Evolutionary conservation across 257 asterid genomes (phyloP).

Genomic region (Apocynum venetum): DNA sequence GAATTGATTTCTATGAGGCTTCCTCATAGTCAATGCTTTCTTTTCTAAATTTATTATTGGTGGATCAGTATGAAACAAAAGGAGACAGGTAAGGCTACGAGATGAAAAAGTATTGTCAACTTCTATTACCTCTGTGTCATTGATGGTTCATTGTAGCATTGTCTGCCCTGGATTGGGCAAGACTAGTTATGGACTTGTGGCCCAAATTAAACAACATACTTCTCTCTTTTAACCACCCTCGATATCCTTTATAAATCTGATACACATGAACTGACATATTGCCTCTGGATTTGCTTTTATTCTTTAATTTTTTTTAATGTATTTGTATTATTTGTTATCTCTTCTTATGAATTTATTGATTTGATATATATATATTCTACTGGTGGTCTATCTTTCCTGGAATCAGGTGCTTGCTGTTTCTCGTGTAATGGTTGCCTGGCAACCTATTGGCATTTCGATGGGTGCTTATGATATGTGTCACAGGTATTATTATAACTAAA

Average conservation of each 20-base stretch:
- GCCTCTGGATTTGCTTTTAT: not conserved
- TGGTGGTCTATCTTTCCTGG: conserved; percentile 18
- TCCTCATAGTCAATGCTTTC: not conserved
- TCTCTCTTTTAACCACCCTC: not conserved
- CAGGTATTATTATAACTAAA: conserved; percentile 45
- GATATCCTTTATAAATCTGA: not conserved
- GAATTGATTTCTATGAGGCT: not conserved
- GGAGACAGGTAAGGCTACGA: not conserved
- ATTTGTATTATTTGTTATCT: not conserved
- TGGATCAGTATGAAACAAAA: not conserved
- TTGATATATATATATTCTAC: not conserved
- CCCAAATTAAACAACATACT: not conserved
- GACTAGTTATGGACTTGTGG: not conserved
- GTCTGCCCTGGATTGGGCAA: not conserved
- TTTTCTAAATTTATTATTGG: not conserved
- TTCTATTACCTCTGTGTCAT: not conserved
- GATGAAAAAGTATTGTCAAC: not conserved
- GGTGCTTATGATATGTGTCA: conserved; percentile 97
- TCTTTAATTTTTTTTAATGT: not conserved
- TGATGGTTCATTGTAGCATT: not conserved
- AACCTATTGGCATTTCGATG: conserved; percentile 93
- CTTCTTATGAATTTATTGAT: not conserved
- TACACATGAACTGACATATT: not conserved
- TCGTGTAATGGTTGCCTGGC: conserved; percentile 94
- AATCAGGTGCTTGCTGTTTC: conserved; percentile 93